Base-by-base conservation (phyloP, 2,329 filamentous ascomycete species). In the Apiospora kogelbergensis region DNA sequence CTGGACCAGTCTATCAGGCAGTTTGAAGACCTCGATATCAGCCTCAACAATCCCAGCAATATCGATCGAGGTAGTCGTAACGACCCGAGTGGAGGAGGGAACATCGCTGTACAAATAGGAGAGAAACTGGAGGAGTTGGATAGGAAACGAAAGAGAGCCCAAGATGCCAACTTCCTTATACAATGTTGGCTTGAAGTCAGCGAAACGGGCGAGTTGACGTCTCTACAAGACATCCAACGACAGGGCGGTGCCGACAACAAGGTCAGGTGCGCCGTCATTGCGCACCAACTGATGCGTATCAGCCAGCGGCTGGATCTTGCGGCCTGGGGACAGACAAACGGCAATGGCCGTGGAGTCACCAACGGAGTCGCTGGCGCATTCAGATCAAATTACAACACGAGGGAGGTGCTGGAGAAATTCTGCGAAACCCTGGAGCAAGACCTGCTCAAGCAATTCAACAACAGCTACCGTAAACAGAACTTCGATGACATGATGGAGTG, bases 401-500 rank as follows among this genome's bases (percentile, higher is more conserved):
- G 94, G 72, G 95, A 98, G 79, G 89, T 97, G 20, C 92, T 99
- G 68, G 96, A 99, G 81, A 98, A 97, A 79, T 99, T 98, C 80
- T 93, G 95, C 33, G 96, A 99, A 79, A 95, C 93, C 0, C 82
- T 99, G 69, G 96, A 99, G 80, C 97, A 98, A 78, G 96, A 99
- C 77, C 84, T 99, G 46, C 83, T 99, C 70, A 94, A 95, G 79
- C 95, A 98, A 77, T 99, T 99, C 81, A 97, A 99, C 84, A 94
- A 97, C 77, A 98, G 95, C 83, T 98, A 98, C 80, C 88, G 95
- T 72, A 90, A 92, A 74, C 94, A 97, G 76, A 97, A 98, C 81
- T 98, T 97, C 77, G 94, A 98, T 73, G 95, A 97, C 76, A 99
- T 99, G 97, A 91, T 93, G 82, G 96, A 98, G 78, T 99, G 96